A percentile compares a stretch with the other conserved stretches of the same genome.
Evolutionary conservation across 1,284 basidiomycete genomes (phyloP).

Genomic region (Xerocomus minutiporus): DNA sequence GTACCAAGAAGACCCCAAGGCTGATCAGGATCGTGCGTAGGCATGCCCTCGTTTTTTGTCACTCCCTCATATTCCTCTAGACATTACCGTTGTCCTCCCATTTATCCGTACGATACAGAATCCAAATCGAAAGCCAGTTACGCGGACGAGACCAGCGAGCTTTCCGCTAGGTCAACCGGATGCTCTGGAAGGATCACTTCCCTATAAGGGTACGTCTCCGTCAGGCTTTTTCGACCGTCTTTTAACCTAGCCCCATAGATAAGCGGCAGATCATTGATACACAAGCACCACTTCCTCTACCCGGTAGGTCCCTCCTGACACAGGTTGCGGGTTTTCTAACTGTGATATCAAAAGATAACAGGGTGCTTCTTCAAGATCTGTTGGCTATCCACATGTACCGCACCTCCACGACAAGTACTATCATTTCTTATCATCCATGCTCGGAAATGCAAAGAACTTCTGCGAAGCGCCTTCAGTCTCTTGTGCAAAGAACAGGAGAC

Average conservation of each 20-base stretch:
- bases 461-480: constrained; percentile 33
- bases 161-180: background rate
- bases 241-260: constrained; percentile 7
- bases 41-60: too few species aligned
- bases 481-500: constrained; percentile 34
- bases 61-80: constrained; percentile 22
- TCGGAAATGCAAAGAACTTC: constrained; percentile 29
- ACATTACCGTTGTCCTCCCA: constrained; percentile 47
- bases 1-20: constrained; percentile 44
- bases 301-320: constrained; percentile 4
- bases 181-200: background rate
- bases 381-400: constrained; percentile 43
- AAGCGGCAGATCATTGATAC: constrained; percentile 45
- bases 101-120: constrained; percentile 39
- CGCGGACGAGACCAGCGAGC: constrained; percentile 4
- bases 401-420: constrained; percentile 32
- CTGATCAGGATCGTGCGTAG: constrained; percentile 45
- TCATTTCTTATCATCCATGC: constrained; percentile 41
- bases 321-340: background rate
- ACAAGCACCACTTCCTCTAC: constrained; percentile 44
- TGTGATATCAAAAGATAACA: constrained; percentile 14
- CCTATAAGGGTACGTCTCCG: constrained; percentile 15
- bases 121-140: constrained; percentile 17
- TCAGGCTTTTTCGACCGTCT: background rate
- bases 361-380: constrained; percentile 31